phyloP scores from a whole-genome alignment of 495 filamentous ascomycete genomes.

The Jackrogersella minutella region DNA sequence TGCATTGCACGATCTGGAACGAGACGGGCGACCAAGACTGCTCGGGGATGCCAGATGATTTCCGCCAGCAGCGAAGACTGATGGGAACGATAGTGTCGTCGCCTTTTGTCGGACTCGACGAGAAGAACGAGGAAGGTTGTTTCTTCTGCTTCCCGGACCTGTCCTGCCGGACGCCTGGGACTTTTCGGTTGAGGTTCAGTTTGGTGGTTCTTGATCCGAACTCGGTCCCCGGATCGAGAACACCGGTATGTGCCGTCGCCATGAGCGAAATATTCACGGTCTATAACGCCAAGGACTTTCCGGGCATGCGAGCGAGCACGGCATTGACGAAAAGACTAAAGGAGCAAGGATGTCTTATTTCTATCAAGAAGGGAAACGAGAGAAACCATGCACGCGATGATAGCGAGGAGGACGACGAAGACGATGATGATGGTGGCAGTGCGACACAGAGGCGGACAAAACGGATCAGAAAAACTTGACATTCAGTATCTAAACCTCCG shows the following conservation, averaged over 20 bases:
- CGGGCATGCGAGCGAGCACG: slow-evolving; percentile 84
- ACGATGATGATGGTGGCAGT: slow-evolving; percentile 45
- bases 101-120: slow-evolving; percentile 74
- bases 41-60: slow-evolving; percentile 66
- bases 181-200: slow-evolving; percentile 84
- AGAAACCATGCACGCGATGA: slow-evolving; percentile 58
- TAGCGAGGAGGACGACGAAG: slow-evolving; percentile 58
- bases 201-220: slow-evolving; percentile 78
- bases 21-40: slow-evolving; percentile 66
- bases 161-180: slow-evolving; percentile 85
- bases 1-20: slow-evolving; percentile 83
- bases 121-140: slow-evolving; percentile 71
- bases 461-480: slow-evolving; percentile 37
- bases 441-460: slow-evolving; percentile 32
- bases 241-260: slow-evolving; percentile 68
- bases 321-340: slow-evolving; percentile 73
- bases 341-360: slow-evolving; percentile 77
- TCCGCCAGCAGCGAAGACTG: slow-evolving; percentile 68
- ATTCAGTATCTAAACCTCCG: too few species aligned
- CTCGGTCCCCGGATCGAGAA: slow-evolving; percentile 59
- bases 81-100: slow-evolving; percentile 83
- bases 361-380: slow-evolving; percentile 84
- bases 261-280: slow-evolving; percentile 87
- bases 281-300: slow-evolving; percentile 96
- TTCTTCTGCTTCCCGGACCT: slow-evolving; percentile 98